Evolutionary conservation across 2,329 filamentous ascomycete species (phyloP), one percentile per base, ranked within the genome.

Genomic region (Arachnomyces sp.): DNA sequence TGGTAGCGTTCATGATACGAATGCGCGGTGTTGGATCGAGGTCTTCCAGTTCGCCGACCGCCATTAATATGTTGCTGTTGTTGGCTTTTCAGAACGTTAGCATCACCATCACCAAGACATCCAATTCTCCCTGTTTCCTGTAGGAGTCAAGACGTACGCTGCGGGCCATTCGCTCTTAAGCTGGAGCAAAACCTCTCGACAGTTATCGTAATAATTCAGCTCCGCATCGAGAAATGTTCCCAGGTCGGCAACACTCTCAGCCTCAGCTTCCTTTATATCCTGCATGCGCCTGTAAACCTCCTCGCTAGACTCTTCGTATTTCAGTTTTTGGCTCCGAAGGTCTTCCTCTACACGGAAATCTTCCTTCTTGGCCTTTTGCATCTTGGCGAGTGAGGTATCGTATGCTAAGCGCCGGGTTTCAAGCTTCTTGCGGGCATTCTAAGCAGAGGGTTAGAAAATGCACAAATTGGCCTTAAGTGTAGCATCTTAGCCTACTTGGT

Each of bases 331-430:
- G 18, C 80, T 77, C 41, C 90, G 84, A 39, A 95, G 76, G 63
- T 96, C 90, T 59, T 96, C 90, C 62, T 96, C 92, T 41, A 92
- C 75, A 46, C 87, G 77, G 68, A 92, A 94, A 60, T 96, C 90
- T 56, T 96, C 90, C 55, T 83, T 87, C 69, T 94, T 94, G 16
- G 84, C 81, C 65, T 95, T 95, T 56, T 93, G 82, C 78, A 95
- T 81, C 71, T 95, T 95, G 48, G 80, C 78, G 35, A 87, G 80
- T 46, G 85, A 89, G 28, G 90, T 84, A 60, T 96, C 90, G 62
- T 94, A 95, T 47, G 88, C 88, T 43, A 96, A 73, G 44, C 90
- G 80, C 43, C 90, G 82, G 55, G 73, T 85, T 61, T 96, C 92
- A 49, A 96, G 82, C 77, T 94, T 95, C 77, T 92, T 95, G 57